Evolutionary conservation across 164 flowering plant species (phyloP).

Genomic region (Dillenia suffruticosa): DNA sequence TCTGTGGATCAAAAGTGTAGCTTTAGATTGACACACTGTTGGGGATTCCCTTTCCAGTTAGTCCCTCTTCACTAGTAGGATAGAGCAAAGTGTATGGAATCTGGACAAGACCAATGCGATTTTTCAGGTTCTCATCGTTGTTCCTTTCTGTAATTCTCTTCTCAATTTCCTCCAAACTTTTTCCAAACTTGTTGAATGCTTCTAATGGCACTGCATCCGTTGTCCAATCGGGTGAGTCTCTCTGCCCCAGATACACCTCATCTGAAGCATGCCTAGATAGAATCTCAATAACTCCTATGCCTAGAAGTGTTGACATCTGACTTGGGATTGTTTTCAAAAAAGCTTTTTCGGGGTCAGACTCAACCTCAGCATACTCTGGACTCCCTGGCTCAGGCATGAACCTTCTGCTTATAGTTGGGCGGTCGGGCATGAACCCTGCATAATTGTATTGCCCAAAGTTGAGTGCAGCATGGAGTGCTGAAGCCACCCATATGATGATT

Average conservation of each 20-base stretch:
- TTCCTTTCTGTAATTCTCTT: slow-evolving; percentile 38
- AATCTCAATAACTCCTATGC: slow-evolving; percentile 27
- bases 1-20: not conserved
- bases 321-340: slow-evolving; percentile 40
- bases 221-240: slow-evolving; percentile 40
- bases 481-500: slow-evolving; percentile 63
- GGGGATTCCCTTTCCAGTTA: slow-evolving; percentile 53
- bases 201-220: slow-evolving; percentile 23
- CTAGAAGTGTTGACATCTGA: slow-evolving; percentile 13
- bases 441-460: slow-evolving; percentile 64
- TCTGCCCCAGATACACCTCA: slow-evolving; percentile 57
- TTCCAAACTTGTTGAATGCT: slow-evolving; percentile 29
- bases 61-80: slow-evolving; percentile 29
- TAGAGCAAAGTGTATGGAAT: slow-evolving; percentile 33
- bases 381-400: slow-evolving; percentile 51
- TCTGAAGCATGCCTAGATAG: slow-evolving; percentile 49
- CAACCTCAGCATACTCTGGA: slow-evolving; percentile 39
- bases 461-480: slow-evolving; percentile 62
- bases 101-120: slow-evolving; percentile 37
- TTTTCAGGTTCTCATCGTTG: slow-evolving; percentile 27
- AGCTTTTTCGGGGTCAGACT: slow-evolving; percentile 42
- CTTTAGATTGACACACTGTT: slow-evolving; percentile 39
- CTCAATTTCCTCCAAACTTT: slow-evolving; percentile 33
- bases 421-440: slow-evolving; percentile 49
- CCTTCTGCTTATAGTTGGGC: slow-evolving; percentile 42